Base-by-base conservation (phyloP, 2,329 filamentous ascomycete genomes). In the Fusarium staphyleae region DNA sequence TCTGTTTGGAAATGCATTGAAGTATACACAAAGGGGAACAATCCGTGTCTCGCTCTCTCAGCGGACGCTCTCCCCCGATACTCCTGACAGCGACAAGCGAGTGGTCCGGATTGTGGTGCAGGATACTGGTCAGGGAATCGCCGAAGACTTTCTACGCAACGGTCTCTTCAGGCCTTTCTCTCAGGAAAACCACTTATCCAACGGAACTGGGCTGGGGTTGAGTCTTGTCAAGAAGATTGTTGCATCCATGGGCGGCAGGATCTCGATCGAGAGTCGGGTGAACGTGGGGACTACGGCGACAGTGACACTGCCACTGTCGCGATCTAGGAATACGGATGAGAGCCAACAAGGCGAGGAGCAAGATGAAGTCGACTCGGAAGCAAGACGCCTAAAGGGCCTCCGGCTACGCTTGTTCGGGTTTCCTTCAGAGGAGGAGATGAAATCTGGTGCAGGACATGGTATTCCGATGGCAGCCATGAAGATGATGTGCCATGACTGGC, bases 91-190 rank as follows among this genome's bases (percentile, higher is more conserved):
- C 8, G 28, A 50, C 12, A 51, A 52, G 22, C 34, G 51, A 16
- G 35, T 56, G 3, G 57, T 72, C 16, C 65, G 56, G 2, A 64
- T 86, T 14, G 80, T 76, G 0, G 80, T 90, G 3, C 74, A 76
- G 0, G 87, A 90, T 62, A 86, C 87, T 0, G 87, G 87, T 0
- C 80, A 78, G 46, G 88, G 87, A 3, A 90, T 90, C 39, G 80
- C 80, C 0, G 75, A 82, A 10, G 82, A 88, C 12, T 90, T 85
- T 58, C 72, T 89, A n/a, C 77, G 80, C 16, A 80, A 82, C 12
- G 78, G 80, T n/a, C 70, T 89, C 0, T 90, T 87, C 65, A 83
- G 80, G 0, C 84, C 86, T 0, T 89, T 89, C 51, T 72, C 78
- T 0, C 87, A 90, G 58, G 87, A 90, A 63, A 80, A 88, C 43